Evolutionary conservation across 73 alveolate species (phyloP), one percentile per base, ranked within the genome.

Genomic region (Symbiodinium pilosum): DNA sequence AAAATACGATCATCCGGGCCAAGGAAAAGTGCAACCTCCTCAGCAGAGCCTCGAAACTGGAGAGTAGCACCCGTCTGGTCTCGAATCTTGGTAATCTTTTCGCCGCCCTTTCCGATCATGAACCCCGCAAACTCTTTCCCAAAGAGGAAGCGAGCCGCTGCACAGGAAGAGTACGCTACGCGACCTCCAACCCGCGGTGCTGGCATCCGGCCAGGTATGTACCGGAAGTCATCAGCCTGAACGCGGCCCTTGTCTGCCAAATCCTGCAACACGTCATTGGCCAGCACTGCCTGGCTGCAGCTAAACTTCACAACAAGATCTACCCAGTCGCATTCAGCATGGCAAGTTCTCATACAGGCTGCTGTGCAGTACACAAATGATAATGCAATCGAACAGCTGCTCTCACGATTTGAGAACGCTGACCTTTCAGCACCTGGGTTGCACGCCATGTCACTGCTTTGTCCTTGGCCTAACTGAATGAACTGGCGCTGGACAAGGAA

Each of bases 41-140:
- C 96, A 11, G 88, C 88, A 16, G 96, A 83, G 30, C 96, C 87
- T 71, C 96, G 56, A 34, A 91, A 91, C 32, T 91, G 96, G 1
- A 91, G 88, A 2, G 96, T 91, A 16, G 88, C 96, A 41, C 96
- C 96, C 1, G 96, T 91, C 52, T 69, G 87, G 75, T 91, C 96
- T 68, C 96, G 96, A 21, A 91, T 36, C 9, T 87, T 85, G 32
- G 77, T 91, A 42, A 91, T 91, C 96, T 91, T 91, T 18, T 91
- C 96, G 4, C 96, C 96, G 43, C 96, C 96, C 54, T 91, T 91
- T n/a, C 96, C 96, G 51, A 91, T 91, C 51, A 91, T 85, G 77
- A 91, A 91, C 0, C 96, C 96, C 12, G 96, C 96, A 34, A 91
- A 91, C 32, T 64, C 88, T 52, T 69, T 91, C 21, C 43, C 88